Evolutionary conservation across 371 early-diverging fungal species (phyloP).

Genomic region (Mortierella sp.): DNA sequence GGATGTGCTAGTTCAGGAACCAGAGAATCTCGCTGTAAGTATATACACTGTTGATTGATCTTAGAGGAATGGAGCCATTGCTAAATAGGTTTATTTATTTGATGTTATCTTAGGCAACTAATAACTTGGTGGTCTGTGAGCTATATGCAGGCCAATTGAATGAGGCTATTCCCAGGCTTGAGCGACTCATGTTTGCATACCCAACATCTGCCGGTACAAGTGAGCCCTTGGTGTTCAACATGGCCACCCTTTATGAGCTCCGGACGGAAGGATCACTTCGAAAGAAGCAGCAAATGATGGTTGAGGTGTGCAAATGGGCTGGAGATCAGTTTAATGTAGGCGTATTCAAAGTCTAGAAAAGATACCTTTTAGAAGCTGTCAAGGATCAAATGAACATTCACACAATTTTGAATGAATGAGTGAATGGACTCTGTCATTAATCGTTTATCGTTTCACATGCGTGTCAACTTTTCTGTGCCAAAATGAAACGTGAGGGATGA

Average conservation of each 20-base stretch:
- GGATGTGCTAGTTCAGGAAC: conserved; percentile 60
- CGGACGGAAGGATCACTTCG: conserved; percentile 64
- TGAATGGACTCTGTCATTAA: too few relatives aligned
- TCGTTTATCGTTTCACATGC: too few relatives aligned
- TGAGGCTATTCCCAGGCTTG: conserved; percentile 51
- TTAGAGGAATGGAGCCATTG: not conserved
- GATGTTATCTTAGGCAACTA: conserved; percentile 56
- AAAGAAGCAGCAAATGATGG: conserved; percentile 65
- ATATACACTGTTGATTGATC: not conserved
- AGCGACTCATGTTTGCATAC: conserved; percentile 52
- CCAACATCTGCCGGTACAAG: conserved; percentile 66
- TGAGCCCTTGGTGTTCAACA: conserved; percentile 67
- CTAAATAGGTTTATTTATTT: not conserved
- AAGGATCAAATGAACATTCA: too few relatives aligned
- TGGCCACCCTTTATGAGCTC: conserved; percentile 73
- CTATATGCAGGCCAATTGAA: conserved; percentile 68
- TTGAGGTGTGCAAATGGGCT: conserved; percentile 69
- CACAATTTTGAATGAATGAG: too few relatives aligned
- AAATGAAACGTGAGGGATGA: too few relatives aligned
- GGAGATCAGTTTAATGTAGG: conserved; percentile 70
- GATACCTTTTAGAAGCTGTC: too few relatives aligned
- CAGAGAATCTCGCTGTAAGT: conserved; percentile 65
- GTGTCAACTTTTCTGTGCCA: too few relatives aligned
- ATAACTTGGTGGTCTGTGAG: conserved; percentile 70
- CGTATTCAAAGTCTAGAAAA: conserved; percentile 39